These are phyloP conservation scores for Suhomyces maxii DNA, from an alignment of 1,139 yeast species.

Conservation along the genomic window DNA sequence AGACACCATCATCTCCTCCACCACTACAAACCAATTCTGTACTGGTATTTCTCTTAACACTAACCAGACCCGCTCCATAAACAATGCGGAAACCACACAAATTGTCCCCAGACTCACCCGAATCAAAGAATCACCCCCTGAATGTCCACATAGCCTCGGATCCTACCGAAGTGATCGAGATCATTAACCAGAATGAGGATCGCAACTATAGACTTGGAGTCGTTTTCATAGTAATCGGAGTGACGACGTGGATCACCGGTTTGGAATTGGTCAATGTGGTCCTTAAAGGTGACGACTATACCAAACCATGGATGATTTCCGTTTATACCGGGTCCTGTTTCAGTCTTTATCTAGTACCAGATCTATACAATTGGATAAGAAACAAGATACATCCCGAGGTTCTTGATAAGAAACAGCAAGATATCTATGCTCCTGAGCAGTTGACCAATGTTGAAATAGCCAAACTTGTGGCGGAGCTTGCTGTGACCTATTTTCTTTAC, in stretches of 20 bases:
- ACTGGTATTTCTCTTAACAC: too few relatives aligned
- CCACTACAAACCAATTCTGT: too few relatives aligned
- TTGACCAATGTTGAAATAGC: slow-evolving; percentile 29
- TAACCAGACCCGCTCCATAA: too few relatives aligned
- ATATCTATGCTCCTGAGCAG: neutral
- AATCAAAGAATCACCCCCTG: neutral
- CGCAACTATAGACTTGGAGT: slow-evolving; percentile 46
- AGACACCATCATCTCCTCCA: too few relatives aligned
- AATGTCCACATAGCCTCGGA: slow-evolving; percentile 10
- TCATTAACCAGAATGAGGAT: slow-evolving; percentile 48
- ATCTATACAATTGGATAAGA: slow-evolving; percentile 14
- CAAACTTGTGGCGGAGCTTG: slow-evolving; percentile 37
- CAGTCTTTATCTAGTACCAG: slow-evolving; percentile 45
- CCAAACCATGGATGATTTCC: slow-evolving; percentile 50
- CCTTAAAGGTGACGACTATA: slow-evolving; percentile 47
- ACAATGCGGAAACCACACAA: neutral
- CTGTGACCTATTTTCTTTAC: slow-evolving; percentile 44
- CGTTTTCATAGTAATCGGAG: slow-evolving; percentile 39
- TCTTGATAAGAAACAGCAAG: neutral
- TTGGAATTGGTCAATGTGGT: slow-evolving; percentile 50
- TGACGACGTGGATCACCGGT: slow-evolving; percentile 50
- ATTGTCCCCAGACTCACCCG: neutral
- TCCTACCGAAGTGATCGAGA: slow-evolving; percentile 41
- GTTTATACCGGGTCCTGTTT: slow-evolving; percentile 50
- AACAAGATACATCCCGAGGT: neutral